Evolutionary conservation across 1,139 yeast species (phyloP), one percentile per base, ranked within the genome.

Genomic region (Spathaspora sp.): DNA sequence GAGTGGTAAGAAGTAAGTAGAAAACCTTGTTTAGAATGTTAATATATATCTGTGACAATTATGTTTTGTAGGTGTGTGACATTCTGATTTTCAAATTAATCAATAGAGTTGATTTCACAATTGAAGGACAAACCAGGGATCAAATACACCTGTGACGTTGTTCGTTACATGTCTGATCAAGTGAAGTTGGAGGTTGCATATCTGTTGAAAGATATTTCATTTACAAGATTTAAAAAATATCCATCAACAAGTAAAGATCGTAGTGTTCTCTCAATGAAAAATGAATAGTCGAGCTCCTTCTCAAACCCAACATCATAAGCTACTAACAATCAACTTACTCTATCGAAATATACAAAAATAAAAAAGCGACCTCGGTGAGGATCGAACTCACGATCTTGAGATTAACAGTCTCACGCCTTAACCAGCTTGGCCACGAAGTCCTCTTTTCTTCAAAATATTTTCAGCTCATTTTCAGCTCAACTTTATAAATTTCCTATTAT

Each of bases 381-480:
- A 61, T 75, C 72, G 80, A 75, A 75, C 80, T 75, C 79, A 63
- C 80, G 80, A 74, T 75, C 80, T 75, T 70, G 68, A 74, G 80
- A 75, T 75, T 73, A 75, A 75, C 80, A 75, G 80, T 75, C 80
- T 72, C 68, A 72, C 80, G 80, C 80, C 80, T 76, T 75, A 75
- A 67, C 80, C 80, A 74, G 64, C 80, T 75, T 75, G 80, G 80
- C 80, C 80, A 75, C 80, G 78, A 64, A 72, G 77, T 70, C 77
- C 13, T 38, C n/a, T 42, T 42, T 42, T 38, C 25, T 26, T 42
- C 23, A 10, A 15, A 13, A 23, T 11, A 37, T 4, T 20, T 23
- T 37, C 4, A 20, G 10, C 17, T 15, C 15, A n/a, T 38, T 13
- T 3, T 2, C 8, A 11, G 16, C 16, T 7, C 17, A 4, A 20